These are phyloP conservation scores for Periconia macrospinosa DNA, from an alignment of 2,329 filamentous ascomycete genomes.

Conservation along the genomic window DNA sequence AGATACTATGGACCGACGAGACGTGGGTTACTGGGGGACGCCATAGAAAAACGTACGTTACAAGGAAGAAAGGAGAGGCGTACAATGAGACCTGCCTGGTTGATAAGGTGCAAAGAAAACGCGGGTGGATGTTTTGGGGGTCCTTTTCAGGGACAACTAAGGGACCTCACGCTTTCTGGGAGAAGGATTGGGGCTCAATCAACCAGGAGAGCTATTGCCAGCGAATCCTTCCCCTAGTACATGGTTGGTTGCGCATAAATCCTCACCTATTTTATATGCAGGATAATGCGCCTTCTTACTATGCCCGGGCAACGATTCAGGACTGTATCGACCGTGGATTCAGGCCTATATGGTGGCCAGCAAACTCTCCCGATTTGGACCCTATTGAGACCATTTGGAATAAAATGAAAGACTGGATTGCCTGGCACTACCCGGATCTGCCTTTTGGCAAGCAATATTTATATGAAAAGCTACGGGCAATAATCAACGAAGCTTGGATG, in stretches of 20 bases:
- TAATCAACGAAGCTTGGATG: not conserved
- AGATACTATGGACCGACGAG: no score
- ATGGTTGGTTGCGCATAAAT: conserved; percentile 11
- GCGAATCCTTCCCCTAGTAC: conserved; percentile 14
- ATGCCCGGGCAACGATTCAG: not conserved
- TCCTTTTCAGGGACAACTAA: conserved; percentile 26
- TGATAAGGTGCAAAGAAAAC: conserved; percentile 16
- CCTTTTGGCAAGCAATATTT: conserved; percentile 2
- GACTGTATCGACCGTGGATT: conserved; percentile 2
- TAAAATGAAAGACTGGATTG: conserved; percentile 11
- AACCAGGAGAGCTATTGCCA: conserved; percentile 21
- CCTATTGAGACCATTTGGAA: conserved; percentile 10
- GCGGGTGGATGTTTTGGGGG: conserved; percentile 35
- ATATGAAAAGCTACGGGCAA: conserved; percentile 1
- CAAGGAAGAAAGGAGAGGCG: no score
- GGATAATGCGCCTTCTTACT: conserved; percentile 7
- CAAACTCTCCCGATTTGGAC: conserved; percentile 8
- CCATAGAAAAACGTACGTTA: no score
- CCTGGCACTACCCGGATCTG: conserved; percentile 4
- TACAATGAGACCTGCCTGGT: not conserved
- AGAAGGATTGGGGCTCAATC: conserved; percentile 35
- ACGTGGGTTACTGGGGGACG: no score
- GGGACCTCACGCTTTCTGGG: conserved; percentile 31
- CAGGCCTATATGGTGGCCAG: conserved; percentile 5
- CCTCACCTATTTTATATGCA: conserved; percentile 8